Evolutionary conservation across 306 rosid genomes (phyloP).

Genomic region (Ochetophila trinervis): DNA sequence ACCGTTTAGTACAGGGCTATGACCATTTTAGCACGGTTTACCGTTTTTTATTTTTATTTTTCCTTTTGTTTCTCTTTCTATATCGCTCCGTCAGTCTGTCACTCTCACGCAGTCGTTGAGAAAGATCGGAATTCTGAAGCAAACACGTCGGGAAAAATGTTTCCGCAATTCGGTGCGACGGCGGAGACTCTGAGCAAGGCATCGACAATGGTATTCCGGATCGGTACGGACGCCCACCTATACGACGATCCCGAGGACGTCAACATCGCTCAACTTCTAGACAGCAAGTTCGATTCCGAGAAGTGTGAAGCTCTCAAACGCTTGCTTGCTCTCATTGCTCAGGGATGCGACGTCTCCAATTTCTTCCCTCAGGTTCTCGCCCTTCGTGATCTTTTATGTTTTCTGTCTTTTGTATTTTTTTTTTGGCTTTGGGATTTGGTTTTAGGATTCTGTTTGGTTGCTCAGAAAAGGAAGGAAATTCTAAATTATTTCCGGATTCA

Average conservation of each 20-base stretch:
- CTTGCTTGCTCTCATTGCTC: constrained; percentile 91
- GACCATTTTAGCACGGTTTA: background rate
- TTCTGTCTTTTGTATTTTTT: no score
- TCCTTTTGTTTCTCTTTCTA: background rate
- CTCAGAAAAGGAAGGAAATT: background rate
- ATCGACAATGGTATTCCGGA: constrained; percentile 86
- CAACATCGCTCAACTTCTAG: constrained; percentile 75
- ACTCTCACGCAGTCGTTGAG: background rate
- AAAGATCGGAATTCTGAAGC: background rate
- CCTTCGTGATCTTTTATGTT: background rate
- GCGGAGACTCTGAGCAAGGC: constrained; percentile 92
- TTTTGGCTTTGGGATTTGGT: background rate
- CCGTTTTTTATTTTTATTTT: background rate
- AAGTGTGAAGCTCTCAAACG: constrained; percentile 97
- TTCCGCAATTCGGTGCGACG: constrained; percentile 84
- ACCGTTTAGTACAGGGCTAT: no score
- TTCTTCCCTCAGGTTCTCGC: constrained; percentile 83
- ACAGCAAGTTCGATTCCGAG: constrained; percentile 93
- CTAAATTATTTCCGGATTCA: background rate
- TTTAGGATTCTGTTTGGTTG: constrained; percentile 9
- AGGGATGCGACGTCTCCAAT: constrained; percentile 90
- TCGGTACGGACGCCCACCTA: constrained; percentile 99
- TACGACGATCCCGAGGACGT: constrained; percentile 98
- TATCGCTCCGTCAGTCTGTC: no score
- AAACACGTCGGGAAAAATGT: constrained; percentile 35